Percentiles rank a stretch among this genome's conserved stretches.
Conservation (phyloP, 2,329 filamentous ascomycete species). For the Alternaria sp. region DNA sequence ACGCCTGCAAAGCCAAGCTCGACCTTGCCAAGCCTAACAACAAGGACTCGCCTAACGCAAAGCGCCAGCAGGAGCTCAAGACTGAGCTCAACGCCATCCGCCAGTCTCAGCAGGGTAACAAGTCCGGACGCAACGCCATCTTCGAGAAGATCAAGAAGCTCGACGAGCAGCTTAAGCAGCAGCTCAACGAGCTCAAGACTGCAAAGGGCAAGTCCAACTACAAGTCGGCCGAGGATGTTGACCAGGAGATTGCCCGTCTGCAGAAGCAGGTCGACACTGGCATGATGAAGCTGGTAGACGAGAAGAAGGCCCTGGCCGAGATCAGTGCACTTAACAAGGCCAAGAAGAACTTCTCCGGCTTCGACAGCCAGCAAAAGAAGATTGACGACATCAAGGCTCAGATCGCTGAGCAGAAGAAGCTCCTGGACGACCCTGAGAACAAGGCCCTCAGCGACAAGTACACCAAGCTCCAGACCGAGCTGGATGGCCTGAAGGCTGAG, state of each 20-base stretch:
- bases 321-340: constrained; percentile 85
- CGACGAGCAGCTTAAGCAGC: constrained; percentile 86
- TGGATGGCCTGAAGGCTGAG: constrained; percentile 89
- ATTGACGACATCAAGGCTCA: constrained; percentile 89
- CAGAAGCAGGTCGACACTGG: constrained; percentile 88
- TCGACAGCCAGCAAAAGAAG: constrained; percentile 85
- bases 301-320: constrained; percentile 90
- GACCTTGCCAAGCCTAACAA: constrained; percentile 84
- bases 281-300: constrained; percentile 94
- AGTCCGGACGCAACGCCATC: constrained; percentile 79
- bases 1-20: constrained; percentile 86
- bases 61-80: constrained; percentile 87
- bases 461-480: constrained; percentile 82
- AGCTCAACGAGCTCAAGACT: constrained; percentile 86
- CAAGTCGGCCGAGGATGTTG: constrained; percentile 89
- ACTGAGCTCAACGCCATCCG: constrained; percentile 84
- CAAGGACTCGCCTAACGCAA: constrained; percentile 79
- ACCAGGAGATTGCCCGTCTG: constrained; percentile 80
- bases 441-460: constrained; percentile 90
- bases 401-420: constrained; percentile 88
- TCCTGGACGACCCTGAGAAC: constrained; percentile 88
- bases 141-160: constrained; percentile 92
- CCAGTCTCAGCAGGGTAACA: constrained; percentile 86
- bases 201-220: constrained; percentile 82
- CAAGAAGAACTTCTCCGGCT: constrained; percentile 87